phyloP scores from a whole-genome alignment of 306 rosid species.

The Rosa chinensis region DNA sequence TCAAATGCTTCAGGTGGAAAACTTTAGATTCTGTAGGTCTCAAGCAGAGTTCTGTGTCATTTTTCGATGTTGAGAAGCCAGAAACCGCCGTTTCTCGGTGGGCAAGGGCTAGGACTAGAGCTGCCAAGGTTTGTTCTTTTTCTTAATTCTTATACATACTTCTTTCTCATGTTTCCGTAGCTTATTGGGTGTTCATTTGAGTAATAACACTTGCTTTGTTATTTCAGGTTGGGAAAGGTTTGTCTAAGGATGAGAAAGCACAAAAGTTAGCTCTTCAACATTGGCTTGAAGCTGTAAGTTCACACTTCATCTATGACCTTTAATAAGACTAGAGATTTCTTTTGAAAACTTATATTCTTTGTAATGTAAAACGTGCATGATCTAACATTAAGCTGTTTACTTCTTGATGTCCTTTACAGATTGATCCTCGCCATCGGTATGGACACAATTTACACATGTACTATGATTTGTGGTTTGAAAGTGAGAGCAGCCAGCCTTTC shows the following conservation, averaged over 20 bases:
- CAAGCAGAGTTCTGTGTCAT: conserved; percentile 73
- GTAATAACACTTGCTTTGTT: not conserved
- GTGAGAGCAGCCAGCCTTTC: conserved; percentile 85
- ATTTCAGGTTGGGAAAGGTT: conserved; percentile 87
- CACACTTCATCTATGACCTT: not conserved
- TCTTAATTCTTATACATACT: not conserved
- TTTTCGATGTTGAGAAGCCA: conserved; percentile 63
- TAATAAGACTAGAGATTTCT: not conserved
- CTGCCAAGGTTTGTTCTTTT: conserved; percentile 62
- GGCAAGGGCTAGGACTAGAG: conserved; percentile 93
- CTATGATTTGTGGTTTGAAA: conserved; percentile 75
- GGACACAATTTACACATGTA: conserved; percentile 90
- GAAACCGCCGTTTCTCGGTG: conserved; percentile 81
- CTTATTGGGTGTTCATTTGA: not conserved
- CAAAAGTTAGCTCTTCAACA: conserved; percentile 91
- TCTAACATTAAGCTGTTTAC: not conserved
- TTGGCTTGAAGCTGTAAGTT: conserved; percentile 93
- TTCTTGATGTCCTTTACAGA: conserved; percentile 41
- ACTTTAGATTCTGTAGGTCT: conserved; percentile 76
- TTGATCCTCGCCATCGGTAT: conserved; percentile 94
- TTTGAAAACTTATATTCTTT: not conserved
- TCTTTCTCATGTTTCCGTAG: not conserved
- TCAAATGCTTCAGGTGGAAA: conserved; percentile 70
- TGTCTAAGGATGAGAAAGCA: conserved; percentile 95
- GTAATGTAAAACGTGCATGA: not conserved